These are phyloP conservation scores for Aspergillus nanangensis DNA, from an alignment of 495 filamentous ascomycete genomes.

Conservation along the genomic window DNA sequence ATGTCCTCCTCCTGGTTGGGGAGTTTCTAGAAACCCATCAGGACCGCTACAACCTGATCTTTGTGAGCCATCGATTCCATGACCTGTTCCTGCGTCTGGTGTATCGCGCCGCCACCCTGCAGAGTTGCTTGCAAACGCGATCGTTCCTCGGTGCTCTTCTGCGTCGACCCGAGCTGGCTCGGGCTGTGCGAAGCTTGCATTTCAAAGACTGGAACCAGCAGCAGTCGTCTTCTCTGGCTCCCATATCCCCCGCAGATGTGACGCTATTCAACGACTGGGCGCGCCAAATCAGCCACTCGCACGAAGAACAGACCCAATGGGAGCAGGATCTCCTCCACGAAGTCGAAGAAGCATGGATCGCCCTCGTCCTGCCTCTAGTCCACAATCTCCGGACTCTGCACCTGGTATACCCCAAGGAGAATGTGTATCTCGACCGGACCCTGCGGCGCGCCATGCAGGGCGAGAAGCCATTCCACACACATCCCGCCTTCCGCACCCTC, in stretches of 20 bases:
- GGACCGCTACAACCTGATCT: conserved; percentile 29
- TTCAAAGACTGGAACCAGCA: conserved; percentile 17
- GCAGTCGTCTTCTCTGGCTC: neutral
- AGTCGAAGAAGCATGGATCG: conserved; percentile 27
- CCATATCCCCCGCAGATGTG: conserved; percentile 10
- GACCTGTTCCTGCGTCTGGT: conserved; percentile 25
- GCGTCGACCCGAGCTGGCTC: conserved; percentile 19
- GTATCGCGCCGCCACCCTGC: conserved; percentile 18
- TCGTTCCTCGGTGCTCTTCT: conserved; percentile 23
- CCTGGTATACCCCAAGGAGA: conserved; percentile 16
- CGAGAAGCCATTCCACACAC: conserved; percentile 16
- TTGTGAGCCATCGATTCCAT: conserved; percentile 27
- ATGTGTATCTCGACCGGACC: conserved; percentile 16
- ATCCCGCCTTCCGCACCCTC: conserved; percentile 15
- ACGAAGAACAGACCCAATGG: conserved; percentile 23
- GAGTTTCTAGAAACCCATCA: conserved; percentile 22
- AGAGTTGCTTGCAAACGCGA: conserved; percentile 12
- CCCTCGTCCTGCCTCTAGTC: conserved; percentile 22
- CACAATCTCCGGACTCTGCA: conserved; percentile 23
- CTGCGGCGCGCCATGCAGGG: conserved; percentile 17
- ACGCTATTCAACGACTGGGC: conserved; percentile 10
- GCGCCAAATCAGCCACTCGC: conserved; percentile 11
- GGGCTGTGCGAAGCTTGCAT: conserved; percentile 21
- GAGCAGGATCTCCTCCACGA: conserved; percentile 17
- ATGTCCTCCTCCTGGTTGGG: conserved; percentile 28